Conservation (phyloP, 2,329 filamentous ascomycete genomes). For the Apiospora arundinis region DNA sequence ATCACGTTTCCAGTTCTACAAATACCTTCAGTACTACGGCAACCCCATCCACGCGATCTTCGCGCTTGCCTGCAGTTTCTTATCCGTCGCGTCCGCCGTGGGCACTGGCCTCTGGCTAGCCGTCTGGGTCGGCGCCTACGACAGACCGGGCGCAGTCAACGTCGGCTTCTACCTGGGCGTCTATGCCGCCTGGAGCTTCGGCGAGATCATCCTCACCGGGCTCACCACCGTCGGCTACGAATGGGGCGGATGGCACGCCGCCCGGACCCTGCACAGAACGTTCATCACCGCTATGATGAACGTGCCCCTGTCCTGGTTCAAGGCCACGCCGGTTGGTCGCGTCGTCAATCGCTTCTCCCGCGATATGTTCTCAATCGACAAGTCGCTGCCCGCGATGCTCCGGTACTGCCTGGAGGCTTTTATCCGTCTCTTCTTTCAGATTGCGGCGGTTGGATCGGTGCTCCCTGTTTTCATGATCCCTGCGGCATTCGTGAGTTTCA, state of each 20-base stretch:
- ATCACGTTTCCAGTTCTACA: conserved; percentile 52
- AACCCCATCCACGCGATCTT: conserved; percentile 49
- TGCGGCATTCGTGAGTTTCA: conserved; percentile 36
- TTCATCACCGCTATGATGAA: conserved; percentile 59
- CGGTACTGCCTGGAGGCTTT: conserved; percentile 49
- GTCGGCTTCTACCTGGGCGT: conserved; percentile 60
- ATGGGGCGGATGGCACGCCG: conserved; percentile 63
- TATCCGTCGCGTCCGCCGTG: conserved; percentile 50
- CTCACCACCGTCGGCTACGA: conserved; percentile 55
- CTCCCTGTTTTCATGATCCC: conserved; percentile 52
- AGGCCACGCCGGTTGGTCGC: conserved; percentile 57
- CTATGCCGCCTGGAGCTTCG: conserved; percentile 53
- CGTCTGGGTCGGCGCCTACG: conserved; percentile 60
- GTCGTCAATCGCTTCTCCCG: conserved; percentile 63
- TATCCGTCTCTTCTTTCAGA: conserved; percentile 40
- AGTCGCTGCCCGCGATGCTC: conserved; percentile 52
- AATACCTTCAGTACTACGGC: conserved; percentile 60
- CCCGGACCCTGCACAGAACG: conserved; percentile 56
- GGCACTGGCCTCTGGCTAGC: conserved; percentile 56
- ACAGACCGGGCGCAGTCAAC: conserved; percentile 49
- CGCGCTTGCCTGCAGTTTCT: conserved; percentile 47
- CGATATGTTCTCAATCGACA: conserved; percentile 63
- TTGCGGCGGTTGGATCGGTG: conserved; percentile 49
- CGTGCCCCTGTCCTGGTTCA: conserved; percentile 64
- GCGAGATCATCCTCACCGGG: conserved; percentile 50